Percentiles rank a stretch among this genome's conserved stretches.
Evolutionary conservation across 2,329 filamentous ascomycete species (phyloP).

Genomic region (Botrytis aclada): DNA sequence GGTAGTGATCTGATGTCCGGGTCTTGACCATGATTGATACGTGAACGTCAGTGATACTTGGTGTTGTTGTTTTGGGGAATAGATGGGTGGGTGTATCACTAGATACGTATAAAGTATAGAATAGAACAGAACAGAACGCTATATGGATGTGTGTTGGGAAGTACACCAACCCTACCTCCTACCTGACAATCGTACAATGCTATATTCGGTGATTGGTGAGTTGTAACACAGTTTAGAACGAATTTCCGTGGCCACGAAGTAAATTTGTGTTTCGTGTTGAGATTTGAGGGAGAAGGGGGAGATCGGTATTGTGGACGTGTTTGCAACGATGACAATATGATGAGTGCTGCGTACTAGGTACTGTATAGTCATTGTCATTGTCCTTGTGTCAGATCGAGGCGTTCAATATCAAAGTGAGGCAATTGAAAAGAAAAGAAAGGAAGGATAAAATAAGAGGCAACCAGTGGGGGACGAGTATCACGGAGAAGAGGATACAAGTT

Average conservation of each 20-base stretch:
- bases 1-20: background rate
- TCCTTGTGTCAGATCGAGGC: background rate
- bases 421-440: background rate
- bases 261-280: background rate
- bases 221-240: background rate
- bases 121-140: no score
- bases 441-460: background rate
- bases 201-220: background rate
- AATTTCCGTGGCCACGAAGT: background rate
- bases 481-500: background rate
- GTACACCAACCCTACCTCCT: background rate
- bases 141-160: background rate
- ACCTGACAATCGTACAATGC: background rate
- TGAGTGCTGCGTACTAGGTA: background rate
- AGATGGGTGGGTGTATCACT: background rate
- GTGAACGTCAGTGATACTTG: no score
- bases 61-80: background rate
- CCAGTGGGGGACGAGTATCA: background rate
- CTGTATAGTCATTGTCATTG: background rate
- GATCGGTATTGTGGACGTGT: background rate
- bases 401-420: conserved; percentile 6
- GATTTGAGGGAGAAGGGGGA: background rate
- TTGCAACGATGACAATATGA: background rate
- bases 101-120: background rate
- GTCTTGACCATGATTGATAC: background rate